These are phyloP conservation scores for Fusarium beomiforme DNA, from an alignment of 2,329 filamentous ascomycete species.

Conservation along the genomic window DNA sequence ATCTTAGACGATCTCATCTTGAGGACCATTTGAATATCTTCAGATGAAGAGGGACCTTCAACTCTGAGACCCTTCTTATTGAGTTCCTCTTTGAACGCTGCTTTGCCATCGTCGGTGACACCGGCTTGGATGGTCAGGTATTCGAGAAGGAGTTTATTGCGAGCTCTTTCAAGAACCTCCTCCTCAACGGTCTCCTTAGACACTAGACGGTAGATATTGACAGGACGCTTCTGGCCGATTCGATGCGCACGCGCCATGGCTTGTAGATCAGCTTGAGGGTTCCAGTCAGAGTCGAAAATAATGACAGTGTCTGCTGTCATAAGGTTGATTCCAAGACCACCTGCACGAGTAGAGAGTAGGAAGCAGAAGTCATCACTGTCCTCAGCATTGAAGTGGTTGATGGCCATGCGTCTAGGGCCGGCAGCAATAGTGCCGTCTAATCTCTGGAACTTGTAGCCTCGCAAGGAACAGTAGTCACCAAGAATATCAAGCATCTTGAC, in stretches of 20 bases:
- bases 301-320: slow-evolving; percentile 99
- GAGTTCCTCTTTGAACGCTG: slow-evolving; percentile 77
- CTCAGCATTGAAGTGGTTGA: slow-evolving; percentile 98
- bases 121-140: slow-evolving; percentile 97
- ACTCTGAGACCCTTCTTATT: slow-evolving; percentile 79
- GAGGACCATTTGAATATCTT: slow-evolving; percentile 95
- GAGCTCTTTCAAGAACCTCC: slow-evolving; percentile 93
- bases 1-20: slow-evolving; percentile 99
- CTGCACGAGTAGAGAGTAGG: slow-evolving; percentile 91
- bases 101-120: slow-evolving; percentile 93
- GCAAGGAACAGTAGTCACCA: slow-evolving; percentile 89
- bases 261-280: slow-evolving; percentile 96
- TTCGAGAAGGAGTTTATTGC: slow-evolving; percentile 97
- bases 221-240: slow-evolving; percentile 95
- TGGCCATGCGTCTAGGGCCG: slow-evolving; percentile 87
- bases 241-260: slow-evolving; percentile 98
- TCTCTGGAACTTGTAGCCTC: slow-evolving; percentile 94
- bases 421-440: slow-evolving; percentile 95
- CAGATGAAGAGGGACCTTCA: slow-evolving; percentile 87
- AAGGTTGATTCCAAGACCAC: slow-evolving; percentile 97
- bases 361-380: slow-evolving; percentile 97
- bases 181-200: slow-evolving; percentile 99
- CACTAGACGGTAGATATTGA: slow-evolving; percentile 95
- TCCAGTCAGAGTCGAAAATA: slow-evolving; percentile 99
- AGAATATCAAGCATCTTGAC: slow-evolving; percentile 98